phyloP scores from a whole-genome alignment of 257 asterid species.

The Solanum pinnatisectum region DNA sequence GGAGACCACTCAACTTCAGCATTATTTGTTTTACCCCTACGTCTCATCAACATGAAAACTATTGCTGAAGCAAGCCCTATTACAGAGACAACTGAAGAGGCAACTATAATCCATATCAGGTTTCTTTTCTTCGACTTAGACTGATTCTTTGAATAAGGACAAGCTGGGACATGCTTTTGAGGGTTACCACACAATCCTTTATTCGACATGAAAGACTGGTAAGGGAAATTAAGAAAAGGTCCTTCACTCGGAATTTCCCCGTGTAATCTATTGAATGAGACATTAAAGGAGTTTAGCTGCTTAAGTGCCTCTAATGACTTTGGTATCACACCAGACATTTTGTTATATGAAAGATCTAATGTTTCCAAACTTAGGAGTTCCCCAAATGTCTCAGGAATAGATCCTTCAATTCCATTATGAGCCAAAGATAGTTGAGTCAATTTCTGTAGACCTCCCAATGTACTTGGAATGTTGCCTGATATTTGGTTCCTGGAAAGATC shows the following conservation, averaged over 20 bases:
- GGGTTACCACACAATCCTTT: background rate
- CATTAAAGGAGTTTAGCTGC: background rate
- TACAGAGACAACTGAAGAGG: background rate
- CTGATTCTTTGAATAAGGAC: background rate
- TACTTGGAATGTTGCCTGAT: conserved; percentile 15
- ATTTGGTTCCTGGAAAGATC: conserved; percentile 10
- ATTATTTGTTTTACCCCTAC: background rate
- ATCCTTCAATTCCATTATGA: conserved; percentile 15
- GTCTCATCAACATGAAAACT: background rate
- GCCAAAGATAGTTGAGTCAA: conserved; percentile 19
- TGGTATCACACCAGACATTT: conserved; percentile 23
- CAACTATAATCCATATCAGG: background rate
- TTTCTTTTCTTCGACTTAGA: background rate
- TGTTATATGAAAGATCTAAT: conserved; percentile 24
- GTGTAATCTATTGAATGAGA: background rate
- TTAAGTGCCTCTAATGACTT: conserved; percentile 6
- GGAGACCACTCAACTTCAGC: background rate
- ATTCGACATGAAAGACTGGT: background rate
- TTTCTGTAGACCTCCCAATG: conserved; percentile 5
- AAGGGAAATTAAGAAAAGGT: background rate
- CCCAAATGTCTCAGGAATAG: conserved; percentile 17
- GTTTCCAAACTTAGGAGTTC: conserved; percentile 3
- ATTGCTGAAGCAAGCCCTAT: background rate
- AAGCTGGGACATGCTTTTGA: background rate
- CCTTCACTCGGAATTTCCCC: background rate